phyloP scores from a whole-genome alignment of 768 basidiomycete genomes.

The Mycena capillaripes region DNA sequence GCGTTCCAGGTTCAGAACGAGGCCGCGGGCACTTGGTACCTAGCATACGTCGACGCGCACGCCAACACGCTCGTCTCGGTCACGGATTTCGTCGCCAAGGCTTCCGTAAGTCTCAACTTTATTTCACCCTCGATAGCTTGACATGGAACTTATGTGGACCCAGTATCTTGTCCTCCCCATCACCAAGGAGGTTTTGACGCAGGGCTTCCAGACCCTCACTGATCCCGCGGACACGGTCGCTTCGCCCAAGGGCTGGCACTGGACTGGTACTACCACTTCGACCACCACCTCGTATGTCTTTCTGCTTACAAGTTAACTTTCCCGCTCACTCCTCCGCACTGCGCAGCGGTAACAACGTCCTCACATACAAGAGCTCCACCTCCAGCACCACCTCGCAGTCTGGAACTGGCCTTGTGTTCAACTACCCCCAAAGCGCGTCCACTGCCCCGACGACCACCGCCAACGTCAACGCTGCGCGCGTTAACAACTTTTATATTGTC shows the following conservation, averaged over 20 bases:
- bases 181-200: slow-evolving; percentile 2
- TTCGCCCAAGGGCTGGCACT: slow-evolving; percentile 11
- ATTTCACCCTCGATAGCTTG: too few species aligned
- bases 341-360: slow-evolving; percentile 54
- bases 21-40: slow-evolving; percentile 54
- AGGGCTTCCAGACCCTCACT: slow-evolving; percentile 1
- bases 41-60: slow-evolving; percentile 63
- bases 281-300: slow-evolving; percentile 6
- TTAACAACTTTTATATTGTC: slow-evolving; percentile 41
- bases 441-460: slow-evolving; percentile 41
- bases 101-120: slow-evolving; percentile 38
- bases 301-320: slow-evolving; percentile 47
- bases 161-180: slow-evolving; percentile 16
- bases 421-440: slow-evolving; percentile 45
- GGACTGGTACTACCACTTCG: background rate
- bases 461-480: slow-evolving; percentile 53
- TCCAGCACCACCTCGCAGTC: slow-evolving; percentile 51
- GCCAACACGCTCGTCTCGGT: slow-evolving; percentile 56
- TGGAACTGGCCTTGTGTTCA: slow-evolving; percentile 47
- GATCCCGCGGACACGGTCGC: background rate
- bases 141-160: background rate
- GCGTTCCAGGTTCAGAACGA: slow-evolving; percentile 36
- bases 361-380: slow-evolving; percentile 48
- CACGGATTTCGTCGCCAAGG: slow-evolving; percentile 61
- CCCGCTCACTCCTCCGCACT: background rate